Evolutionary conservation across 495 filamentous ascomycete genomes (phyloP), one percentile per base, ranked within the genome.

Genomic region (Choiromyces venosus): DNA sequence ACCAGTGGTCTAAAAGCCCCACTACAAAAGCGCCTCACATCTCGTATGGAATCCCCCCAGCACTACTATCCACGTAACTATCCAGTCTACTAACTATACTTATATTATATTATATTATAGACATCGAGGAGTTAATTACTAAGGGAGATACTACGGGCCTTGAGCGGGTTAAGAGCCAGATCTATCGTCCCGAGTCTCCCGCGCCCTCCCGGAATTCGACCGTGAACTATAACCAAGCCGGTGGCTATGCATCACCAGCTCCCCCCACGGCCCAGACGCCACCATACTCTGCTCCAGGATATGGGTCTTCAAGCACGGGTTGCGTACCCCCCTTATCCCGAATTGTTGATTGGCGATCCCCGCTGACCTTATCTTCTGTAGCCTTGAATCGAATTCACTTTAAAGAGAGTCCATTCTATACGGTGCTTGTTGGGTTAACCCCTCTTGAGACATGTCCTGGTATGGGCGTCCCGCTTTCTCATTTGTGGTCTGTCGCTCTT

Each of bases 371-470:
- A 37, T 21, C 40, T 64, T 61, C 67, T 19, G 61, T 70, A 65
- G 83, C 37, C 77, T 82, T 64, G 81, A 82, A 36, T 66, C 83
- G 77, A 74, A 83, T 81, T 68, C 83, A 83, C 39, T 96, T 93
- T 82, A 94, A 93, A 78, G 84, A 89, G 9, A 94, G 90, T 71
- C 92, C 93, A 2, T 96, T 94, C 79, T 95, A 90, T 78, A 87
- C 85, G 0, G 83, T 93, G 39, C 66, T 89, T 37, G 81, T 86
- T 65, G 85, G 87, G 71, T 82, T 96, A 2, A 89, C 90, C 10
- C 82, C 85, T n/a, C 83, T 88, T 5, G 83, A 86, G 42, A 86
- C 88, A 69, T 93, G 90, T 73, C 90, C 91, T 81, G 85, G 92
- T 93, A 85, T 80, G 88, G 73, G 37, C 38, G 37, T 33, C 35